Percentiles rank a stretch among this genome's conserved stretches.
Conservation (phyloP, 805 yeast species). For the Phaffomyces thermotolerans region DNA sequence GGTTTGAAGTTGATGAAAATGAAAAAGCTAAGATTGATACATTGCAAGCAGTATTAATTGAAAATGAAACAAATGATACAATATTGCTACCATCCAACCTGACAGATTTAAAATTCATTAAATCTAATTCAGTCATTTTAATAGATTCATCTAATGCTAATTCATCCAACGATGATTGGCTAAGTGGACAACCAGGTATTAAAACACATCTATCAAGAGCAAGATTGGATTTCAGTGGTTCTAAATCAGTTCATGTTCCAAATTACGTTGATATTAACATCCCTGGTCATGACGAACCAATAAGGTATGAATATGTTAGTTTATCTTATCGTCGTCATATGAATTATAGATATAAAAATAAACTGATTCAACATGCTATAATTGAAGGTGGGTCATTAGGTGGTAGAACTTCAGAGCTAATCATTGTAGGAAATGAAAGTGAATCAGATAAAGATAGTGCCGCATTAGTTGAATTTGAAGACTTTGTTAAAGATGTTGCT, state of each 20-base stretch:
- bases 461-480: not conserved
- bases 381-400: slow-evolving; percentile 56
- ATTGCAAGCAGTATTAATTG: slow-evolving; percentile 36
- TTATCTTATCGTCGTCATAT: slow-evolving; percentile 39
- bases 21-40: slow-evolving; percentile 27
- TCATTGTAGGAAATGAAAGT: slow-evolving; percentile 29
- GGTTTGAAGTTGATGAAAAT: slow-evolving; percentile 38
- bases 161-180: slow-evolving; percentile 14
- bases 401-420: slow-evolving; percentile 44
- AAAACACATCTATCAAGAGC: slow-evolving; percentile 32
- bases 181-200: slow-evolving; percentile 35
- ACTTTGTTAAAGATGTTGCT: slow-evolving; percentile 15
- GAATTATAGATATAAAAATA: slow-evolving; percentile 31
- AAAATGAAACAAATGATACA: slow-evolving; percentile 35
- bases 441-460: not conserved
- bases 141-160: slow-evolving; percentile 7
- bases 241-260: slow-evolving; percentile 29
- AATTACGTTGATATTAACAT: slow-evolving; percentile 32
- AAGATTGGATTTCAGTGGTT: slow-evolving; percentile 35
- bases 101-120: slow-evolving; percentile 38
- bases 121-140: slow-evolving; percentile 12
- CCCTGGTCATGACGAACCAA: slow-evolving; percentile 28
- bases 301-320: slow-evolving; percentile 38
- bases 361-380: slow-evolving; percentile 33
- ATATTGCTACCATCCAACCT: slow-evolving; percentile 35